Evolutionary conservation across 2,329 filamentous ascomycete genomes (phyloP), one percentile per base, ranked within the genome.

Genomic region (Orbilia quercus): DNA sequence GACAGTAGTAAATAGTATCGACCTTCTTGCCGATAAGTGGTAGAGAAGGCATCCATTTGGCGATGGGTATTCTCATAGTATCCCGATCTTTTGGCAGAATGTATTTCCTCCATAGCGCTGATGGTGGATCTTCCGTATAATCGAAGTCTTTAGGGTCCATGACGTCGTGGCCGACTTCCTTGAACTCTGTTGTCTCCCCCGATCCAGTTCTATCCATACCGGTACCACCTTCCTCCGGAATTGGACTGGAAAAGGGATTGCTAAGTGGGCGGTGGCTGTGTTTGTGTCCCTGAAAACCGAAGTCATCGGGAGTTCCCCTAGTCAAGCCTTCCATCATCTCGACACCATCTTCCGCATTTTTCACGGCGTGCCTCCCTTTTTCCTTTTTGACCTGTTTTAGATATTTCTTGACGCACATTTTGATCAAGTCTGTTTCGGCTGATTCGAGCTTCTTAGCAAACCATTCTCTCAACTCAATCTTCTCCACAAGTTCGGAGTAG

Each of bases 1-100:
- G 90, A 77, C 92, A 96, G 83, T 93, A 90, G 79, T 96, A 92
- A 76, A 99, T 98, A 0, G 90, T 94, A 79, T 99, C 95, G 1
- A 97, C 93, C 81, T 98, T 97, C 80, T 91, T 89, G 60, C 91
- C 92, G 54, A 96, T 80, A 0, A 92, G 81, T 3, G 90, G 91
- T n/a, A 96, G 80, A 0, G 88, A 87, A 1, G 90, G 90, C 80
- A 96, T 88, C 89, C 90, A 97, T 40, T 81, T 81, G 76, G 87
- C 86, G 1, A 85, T 82, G 0, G 92, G 88, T 7, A 97, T 82
- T 50, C 89, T 88, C 82, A 96, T 92, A 0, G 91, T 96, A 16
- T 94, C 92, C 38, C 95, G 89, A 74, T 97, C 88, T 65, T 90
- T 92, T 67, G 87, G 86, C 78, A 88, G 89, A 55, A 98, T 83